A percentile compares a stretch with the other conserved stretches of the same genome.
Conservation (phyloP, 495 filamentous ascomycete species). For the Bacidia rubella region DNA sequence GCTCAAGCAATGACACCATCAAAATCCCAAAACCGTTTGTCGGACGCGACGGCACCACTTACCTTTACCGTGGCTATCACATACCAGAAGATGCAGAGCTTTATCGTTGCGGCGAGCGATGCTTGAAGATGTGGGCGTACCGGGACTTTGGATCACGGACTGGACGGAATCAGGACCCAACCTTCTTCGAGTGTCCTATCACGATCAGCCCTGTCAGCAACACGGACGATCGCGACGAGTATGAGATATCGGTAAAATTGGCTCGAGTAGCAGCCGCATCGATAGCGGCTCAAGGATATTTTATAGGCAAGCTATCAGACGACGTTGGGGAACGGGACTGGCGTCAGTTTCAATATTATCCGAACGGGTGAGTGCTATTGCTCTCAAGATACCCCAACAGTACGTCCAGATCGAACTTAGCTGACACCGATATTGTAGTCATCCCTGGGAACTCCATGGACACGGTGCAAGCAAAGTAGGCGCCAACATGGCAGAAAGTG, state of each 20-base stretch:
- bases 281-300: slow-evolving; percentile 11
- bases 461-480: slow-evolving; percentile 2
- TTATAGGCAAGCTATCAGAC: too few species aligned
- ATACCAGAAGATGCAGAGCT: neutral
- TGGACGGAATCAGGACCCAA: neutral
- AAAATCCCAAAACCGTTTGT: neutral
- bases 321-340: too few species aligned
- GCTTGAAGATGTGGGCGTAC: slow-evolving; percentile 13
- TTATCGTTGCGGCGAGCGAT: slow-evolving; percentile 6
- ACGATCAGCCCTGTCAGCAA: slow-evolving; percentile 5
- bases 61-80: slow-evolving; percentile 9
- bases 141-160: too few species aligned
- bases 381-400: neutral
- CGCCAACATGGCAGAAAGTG: slow-evolving; percentile 10
- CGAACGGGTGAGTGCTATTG: neutral
- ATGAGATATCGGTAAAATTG: neutral
- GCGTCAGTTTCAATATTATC: slow-evolving; percentile 11
- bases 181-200: slow-evolving; percentile 13
- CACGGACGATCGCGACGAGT: neutral
- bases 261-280: slow-evolving; percentile 12
- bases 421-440: neutral
- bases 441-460: slow-evolving; percentile 3
- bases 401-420: neutral
- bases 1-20: slow-evolving; percentile 2
- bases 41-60: slow-evolving; percentile 5